Base-by-base conservation (phyloP, 2,329 filamentous ascomycete species). In the Fusarium camptoceras region DNA sequence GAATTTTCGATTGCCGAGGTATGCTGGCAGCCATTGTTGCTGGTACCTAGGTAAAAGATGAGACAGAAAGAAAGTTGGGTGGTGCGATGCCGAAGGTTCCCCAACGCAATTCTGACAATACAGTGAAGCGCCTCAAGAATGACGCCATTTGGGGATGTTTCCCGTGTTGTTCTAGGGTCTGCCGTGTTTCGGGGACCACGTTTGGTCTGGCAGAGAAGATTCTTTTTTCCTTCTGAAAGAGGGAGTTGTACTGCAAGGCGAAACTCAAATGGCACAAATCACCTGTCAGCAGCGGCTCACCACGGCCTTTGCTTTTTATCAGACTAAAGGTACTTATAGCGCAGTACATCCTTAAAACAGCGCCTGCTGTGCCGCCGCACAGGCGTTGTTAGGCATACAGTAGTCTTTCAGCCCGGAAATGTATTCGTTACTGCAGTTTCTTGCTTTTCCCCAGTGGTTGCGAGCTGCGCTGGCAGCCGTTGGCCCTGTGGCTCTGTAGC, bases 211-310 rank as follows among this genome's bases (percentile, higher is more conserved):
- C 66, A 68, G 43, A 61, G 66, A 68, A 66, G 54, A 69, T 69
- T 68, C 59, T 61, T 68, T 68, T 66, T 66, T 55, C 16, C 62
- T 59, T 66, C 63, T 66, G 61, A 66, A 66, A 39, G 42, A 66
- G 61, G 65, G 49, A 68, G 54, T 37, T 68, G 50, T 54, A 41
- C 34, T 66, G 59, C 65, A 69, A 42, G 65, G 61, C 61, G 15
- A 66, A 66, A 66, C 60, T 66, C 42, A 54, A 66, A 66, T 43
- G 44, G 28, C 42, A 69, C 51, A 61, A 55, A 66, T 39, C 22
- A 62, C 31, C 62, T 66, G 55, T 66, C 61, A 66, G 24, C 47
- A 16, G 41, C 60, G 62, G 59, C 39, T 64, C 60, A 44, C 51
- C 22, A 57, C 30, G 50, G 54, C 12, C 39, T 42, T 59, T 39